Evolutionary conservation across 768 basidiomycete species (phyloP), one percentile per base, ranked within the genome.

Genomic region (Kondoa subrosea): DNA sequence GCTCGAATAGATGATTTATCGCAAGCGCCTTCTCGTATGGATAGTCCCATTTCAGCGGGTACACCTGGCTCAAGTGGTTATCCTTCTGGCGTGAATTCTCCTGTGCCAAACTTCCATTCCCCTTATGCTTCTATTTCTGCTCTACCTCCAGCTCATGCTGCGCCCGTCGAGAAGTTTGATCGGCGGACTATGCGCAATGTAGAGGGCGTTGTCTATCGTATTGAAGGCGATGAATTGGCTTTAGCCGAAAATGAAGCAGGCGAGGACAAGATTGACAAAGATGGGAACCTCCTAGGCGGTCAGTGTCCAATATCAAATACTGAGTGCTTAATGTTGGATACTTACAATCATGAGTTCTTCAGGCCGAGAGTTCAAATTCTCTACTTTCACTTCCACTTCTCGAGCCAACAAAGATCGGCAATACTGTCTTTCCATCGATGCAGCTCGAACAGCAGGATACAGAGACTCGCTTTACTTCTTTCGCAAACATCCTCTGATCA

Each of bases 381-480:
- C 83, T 31, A 95, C 92, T 1, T 97, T 99, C 76, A 78, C 82
- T n/a, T 83, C 91, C 3, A 87, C 89, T 0, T 84, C 84, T 67
- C 84, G 93, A 25, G 64, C 72, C 26, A 85, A 96, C 73, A 85
- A 90, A 8, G 83, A 88, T 30, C 83, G 87, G 58, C 81, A 84
- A 69, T 99, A 95, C 78, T 88, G 95, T 84, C 87, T 97, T 56
- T 91, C 93, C 26, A 97, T 99, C 68, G 95, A 99, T 74, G 93
- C 91, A 1, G 95, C 95, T 0, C 85, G 93, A 30, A 89, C 89
- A 8, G 92, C 90, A 25, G 95, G 95, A 2, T 96, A 91, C 78
- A 84, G 91, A 61, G 95, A 97, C 77, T 96, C 95, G 8, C 80
- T 97, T n/a, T 95, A 96, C 78, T 96, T 96, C 78, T 92, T 96